phyloP scores from a whole-genome alignment of 495 filamentous ascomycete genomes.

The Wilcoxina mikolae region DNA sequence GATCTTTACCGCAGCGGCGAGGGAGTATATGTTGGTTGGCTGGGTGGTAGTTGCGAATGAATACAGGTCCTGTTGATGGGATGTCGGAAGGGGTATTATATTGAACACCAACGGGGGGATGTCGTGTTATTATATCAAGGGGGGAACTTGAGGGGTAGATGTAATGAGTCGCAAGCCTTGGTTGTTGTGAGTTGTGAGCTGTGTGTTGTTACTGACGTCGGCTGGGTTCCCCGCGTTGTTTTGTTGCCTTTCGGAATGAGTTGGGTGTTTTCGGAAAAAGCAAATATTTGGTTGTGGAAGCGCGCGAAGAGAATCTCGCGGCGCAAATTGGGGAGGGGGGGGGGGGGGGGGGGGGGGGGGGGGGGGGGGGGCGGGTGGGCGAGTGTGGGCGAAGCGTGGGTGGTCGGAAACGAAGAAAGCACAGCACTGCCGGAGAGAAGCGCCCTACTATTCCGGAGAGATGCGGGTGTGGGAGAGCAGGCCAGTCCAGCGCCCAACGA shows the following conservation, averaged over 20 bases:
- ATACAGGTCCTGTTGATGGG: background rate
- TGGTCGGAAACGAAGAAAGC: background rate
- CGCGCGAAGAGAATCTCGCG: background rate
- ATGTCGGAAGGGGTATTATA: background rate
- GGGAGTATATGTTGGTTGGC: background rate
- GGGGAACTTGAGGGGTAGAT: background rate
- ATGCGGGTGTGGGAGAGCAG: background rate
- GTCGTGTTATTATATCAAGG: background rate
- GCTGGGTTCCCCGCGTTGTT: constrained; percentile 1
- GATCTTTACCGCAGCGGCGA: too few relatives aligned
- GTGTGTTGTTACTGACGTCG: background rate
- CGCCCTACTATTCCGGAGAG: background rate
- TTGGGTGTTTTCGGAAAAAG: constrained; percentile 2
- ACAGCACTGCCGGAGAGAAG: background rate
- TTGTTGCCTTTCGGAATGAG: background rate
- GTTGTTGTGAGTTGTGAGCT: too few relatives aligned
- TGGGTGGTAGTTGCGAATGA: background rate
- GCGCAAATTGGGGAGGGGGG: too few relatives aligned
- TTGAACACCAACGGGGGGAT: background rate
- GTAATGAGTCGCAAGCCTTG: background rate
- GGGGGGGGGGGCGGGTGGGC: too few relatives aligned
- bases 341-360: background rate
- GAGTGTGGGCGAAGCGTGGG: background rate
- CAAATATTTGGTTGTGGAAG: background rate
- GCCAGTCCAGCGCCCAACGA: background rate